These are phyloP conservation scores for Trichoderma reesei DNA, from an alignment of 495 filamentous ascomycete genomes.

Conservation along the genomic window DNA sequence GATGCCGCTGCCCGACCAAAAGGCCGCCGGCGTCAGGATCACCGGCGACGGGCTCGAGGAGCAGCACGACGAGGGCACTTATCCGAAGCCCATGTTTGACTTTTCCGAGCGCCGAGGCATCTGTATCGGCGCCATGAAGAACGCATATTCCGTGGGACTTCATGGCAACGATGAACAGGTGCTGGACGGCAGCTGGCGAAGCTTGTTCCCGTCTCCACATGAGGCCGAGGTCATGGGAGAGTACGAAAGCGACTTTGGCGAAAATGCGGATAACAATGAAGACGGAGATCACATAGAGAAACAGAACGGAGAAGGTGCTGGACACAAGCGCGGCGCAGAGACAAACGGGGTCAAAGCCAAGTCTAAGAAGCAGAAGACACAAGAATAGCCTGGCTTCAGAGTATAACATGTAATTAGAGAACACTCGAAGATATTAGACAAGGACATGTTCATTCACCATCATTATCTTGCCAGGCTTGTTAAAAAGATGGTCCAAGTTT, in stretches of 20 bases:
- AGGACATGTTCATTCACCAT: neutral
- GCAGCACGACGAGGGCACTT: constrained; percentile 30
- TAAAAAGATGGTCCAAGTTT: neutral
- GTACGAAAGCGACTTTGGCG: constrained; percentile 20
- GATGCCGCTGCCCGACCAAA: constrained; percentile 50
- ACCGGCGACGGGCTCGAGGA: constrained; percentile 38
- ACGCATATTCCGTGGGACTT: constrained; percentile 51
- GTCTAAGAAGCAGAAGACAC: constrained; percentile 10
- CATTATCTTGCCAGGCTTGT: neutral
- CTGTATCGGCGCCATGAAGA: constrained; percentile 55
- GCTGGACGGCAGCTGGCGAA: constrained; percentile 51
- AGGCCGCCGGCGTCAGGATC: constrained; percentile 46
- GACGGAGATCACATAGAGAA: constrained; percentile 7
- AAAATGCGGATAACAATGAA: constrained; percentile 21
- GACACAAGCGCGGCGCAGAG: neutral
- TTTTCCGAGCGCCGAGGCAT: constrained; percentile 47
- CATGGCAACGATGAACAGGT: constrained; percentile 50
- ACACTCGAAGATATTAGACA: too few species aligned
- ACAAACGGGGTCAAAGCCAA: neutral
- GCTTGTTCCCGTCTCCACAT: constrained; percentile 42
- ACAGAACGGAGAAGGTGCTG: neutral
- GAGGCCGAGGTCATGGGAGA: constrained; percentile 36
- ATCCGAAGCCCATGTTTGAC: constrained; percentile 67
- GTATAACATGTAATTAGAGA: neutral
- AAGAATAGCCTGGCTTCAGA: neutral